phyloP scores from a whole-genome alignment of 1,284 basidiomycete genomes.

The Lignosus rhinocerotis region DNA sequence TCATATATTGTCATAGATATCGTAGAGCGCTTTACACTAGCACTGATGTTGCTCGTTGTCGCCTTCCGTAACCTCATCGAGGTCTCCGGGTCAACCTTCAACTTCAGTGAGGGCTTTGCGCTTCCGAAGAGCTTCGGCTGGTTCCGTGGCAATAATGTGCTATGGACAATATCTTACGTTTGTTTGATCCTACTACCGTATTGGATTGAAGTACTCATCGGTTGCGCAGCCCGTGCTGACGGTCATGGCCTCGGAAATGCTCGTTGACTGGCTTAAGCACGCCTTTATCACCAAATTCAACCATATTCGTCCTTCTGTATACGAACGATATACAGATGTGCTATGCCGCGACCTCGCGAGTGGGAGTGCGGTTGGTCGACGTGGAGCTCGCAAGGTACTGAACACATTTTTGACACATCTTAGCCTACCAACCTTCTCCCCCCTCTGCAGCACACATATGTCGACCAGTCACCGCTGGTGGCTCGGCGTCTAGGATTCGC shows the following conservation, averaged over 20 bases:
- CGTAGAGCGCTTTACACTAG: slow-evolving; percentile 94
- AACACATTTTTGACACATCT: background rate
- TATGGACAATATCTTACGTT: slow-evolving; percentile 92
- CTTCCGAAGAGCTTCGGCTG: slow-evolving; percentile 87
- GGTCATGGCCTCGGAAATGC: slow-evolving; percentile 89
- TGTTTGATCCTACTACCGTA: background rate
- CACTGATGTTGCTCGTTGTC: slow-evolving; percentile 89
- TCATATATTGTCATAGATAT: slow-evolving; percentile 64
- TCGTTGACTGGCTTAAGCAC: slow-evolving; percentile 99
- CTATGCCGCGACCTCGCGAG: slow-evolving; percentile 92
- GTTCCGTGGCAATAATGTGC: slow-evolving; percentile 74
- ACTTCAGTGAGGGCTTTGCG: slow-evolving; percentile 67
- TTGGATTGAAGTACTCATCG: background rate
- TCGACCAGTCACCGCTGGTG: slow-evolving; percentile 95
- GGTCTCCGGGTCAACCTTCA: slow-evolving; percentile 85
- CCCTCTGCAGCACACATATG: slow-evolving; percentile 72
- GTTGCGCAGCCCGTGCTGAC: slow-evolving; percentile 79
- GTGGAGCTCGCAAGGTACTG: slow-evolving; percentile 68
- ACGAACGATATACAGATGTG: slow-evolving; percentile 95
- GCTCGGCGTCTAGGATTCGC: slow-evolving; percentile 94
- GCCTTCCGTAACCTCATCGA: slow-evolving; percentile 96
- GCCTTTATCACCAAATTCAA: slow-evolving; percentile 99
- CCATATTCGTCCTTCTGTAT: slow-evolving; percentile 93
- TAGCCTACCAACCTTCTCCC: background rate
- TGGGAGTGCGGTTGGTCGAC: slow-evolving; percentile 70